Base-by-base conservation (phyloP, 345 rosid genomes). In the Eucalyptus virginea region DNA sequence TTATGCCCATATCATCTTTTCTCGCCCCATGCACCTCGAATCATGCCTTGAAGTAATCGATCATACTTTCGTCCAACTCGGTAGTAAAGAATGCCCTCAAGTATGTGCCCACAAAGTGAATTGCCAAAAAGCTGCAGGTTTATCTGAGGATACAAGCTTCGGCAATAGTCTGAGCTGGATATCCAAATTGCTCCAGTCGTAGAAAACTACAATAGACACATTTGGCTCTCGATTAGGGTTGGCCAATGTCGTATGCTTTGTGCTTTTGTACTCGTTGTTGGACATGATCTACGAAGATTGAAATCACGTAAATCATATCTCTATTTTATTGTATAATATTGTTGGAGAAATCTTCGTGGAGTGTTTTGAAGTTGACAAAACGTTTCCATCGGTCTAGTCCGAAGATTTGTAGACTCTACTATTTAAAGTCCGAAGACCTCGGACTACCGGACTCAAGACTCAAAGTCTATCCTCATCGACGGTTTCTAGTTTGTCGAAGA, bases 221-320 rank as follows among this genome's bases (percentile, higher is more conserved):
- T 95, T 65, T 4, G 94, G 88, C 58, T 92, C 89, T 1, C 3
- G 52, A 3, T 87, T 67, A 5, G 93, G 87, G 89, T 93, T 94
- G 1, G 96, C 97, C 89, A 93, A 83, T 65, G 90, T 93, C 54
- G 95, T 88, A 47, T 94, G 94, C 49, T 92, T 90, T 52, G 91
- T 93, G n/a, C 95, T 94, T 88, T 8, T 90, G 89, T 92, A 94
- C 86, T 93, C 93, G 28, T 93, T 95, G 2, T 91, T 95, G 2
- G 95, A 93, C 86, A 95, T 10, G 5, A 94, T 95, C 93, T 92
- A 90, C 15, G 7, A 67, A 72, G 56, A 52, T 52, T 18, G 10
- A 52, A 19, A 52, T 52, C 56, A 52, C 24, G 24, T 18, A 52
- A 7, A 52, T 8, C 24, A 18, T 2, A 52, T 18, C 23, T 52